Evolutionary conservation across 2,329 filamentous ascomycete genomes (phyloP), one percentile per base, ranked within the genome.

Genomic region (Colletotrichum shisoi): DNA sequence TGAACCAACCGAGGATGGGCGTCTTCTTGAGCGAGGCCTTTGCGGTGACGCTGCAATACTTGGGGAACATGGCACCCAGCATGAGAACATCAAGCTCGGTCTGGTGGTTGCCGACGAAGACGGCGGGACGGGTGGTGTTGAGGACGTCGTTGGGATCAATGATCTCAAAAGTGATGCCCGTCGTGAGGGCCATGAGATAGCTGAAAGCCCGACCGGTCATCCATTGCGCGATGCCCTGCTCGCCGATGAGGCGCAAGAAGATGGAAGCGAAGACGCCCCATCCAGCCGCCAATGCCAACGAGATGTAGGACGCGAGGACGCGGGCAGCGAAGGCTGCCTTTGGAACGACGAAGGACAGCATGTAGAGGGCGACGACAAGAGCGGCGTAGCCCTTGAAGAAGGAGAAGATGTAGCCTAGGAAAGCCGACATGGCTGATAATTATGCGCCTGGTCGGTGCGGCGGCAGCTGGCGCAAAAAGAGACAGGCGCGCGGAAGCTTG

Each of bases 31-130:
- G 76, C 70, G 91, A 90, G 1, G 87, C 89, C 85, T 99, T 99
- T 53, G 94, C 94, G 27, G 94, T 97, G 67, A 99, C 91, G 74
- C 89, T 93, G 83, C 91, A 96, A 83, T 96, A 93, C 74, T 88
- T 89, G 54, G 95, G 95, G 80, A 97, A 98, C 74, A 97, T 87
- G 79, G 85, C 83, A 69, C 93, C 95, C 34, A 99, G 86, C 87
- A 97, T 91, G 67, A 97, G 85, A 46, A 99, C 91, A 76, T 99
- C 95, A 71, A 99, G 87, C 81, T 98, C 95, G 24, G 91, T 93
- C 84, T 99, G 95, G 81, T 99, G 95, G 80, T 98, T 98, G 46
- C 91, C 91, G 72, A 99, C 84, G 74, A 99, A 94, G 64, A 99
- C 91, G 64, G 92, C 94, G 0, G 95, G 95, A 58, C 94, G 87